Percentiles rank a stretch among this genome's conserved stretches.
These are phyloP conservation scores for Hypoxylon sp. DNA, from an alignment of 2,329 filamentous ascomycete species.

Conservation along the genomic window DNA sequence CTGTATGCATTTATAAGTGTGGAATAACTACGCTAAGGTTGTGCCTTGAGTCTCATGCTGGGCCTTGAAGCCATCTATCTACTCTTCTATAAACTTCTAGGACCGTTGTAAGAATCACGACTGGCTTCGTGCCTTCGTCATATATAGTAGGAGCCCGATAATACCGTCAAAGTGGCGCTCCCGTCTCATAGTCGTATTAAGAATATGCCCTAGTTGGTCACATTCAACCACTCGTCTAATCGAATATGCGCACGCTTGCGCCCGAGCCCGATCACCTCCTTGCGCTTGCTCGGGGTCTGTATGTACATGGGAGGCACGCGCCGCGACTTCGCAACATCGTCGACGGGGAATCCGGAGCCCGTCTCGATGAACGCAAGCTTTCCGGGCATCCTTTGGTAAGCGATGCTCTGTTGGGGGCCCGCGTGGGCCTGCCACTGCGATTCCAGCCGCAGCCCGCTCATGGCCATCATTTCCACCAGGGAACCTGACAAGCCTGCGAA, in stretches of 20 bases:
- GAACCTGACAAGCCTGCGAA: conserved; percentile 59
- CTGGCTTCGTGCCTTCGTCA: no score
- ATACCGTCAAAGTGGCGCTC: no score
- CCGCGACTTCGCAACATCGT: conserved; percentile 40
- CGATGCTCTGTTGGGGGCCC: background rate
- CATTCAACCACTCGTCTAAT: conserved; percentile 39
- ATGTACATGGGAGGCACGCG: conserved; percentile 38
- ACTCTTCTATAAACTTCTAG: no score
- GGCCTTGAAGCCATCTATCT: no score
- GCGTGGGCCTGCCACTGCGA: background rate
- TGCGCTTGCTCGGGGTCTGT: conserved; percentile 24
- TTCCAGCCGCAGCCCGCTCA: conserved; percentile 18
- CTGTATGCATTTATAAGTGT: no score
- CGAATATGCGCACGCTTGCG: conserved; percentile 33
- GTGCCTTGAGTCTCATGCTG: no score
- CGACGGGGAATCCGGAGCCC: conserved; percentile 40
- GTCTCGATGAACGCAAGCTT: conserved; percentile 43
- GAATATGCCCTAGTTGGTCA: no score
- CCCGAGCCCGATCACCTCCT: background rate
- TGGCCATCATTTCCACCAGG: conserved; percentile 54
- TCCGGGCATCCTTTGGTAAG: conserved; percentile 29
- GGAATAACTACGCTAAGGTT: no score
- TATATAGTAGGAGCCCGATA: no score
- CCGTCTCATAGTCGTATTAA: no score
- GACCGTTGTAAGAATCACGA: background rate